Conservation (phyloP, 73 alveolate species). For the Tetrahymena thermophila region DNA sequence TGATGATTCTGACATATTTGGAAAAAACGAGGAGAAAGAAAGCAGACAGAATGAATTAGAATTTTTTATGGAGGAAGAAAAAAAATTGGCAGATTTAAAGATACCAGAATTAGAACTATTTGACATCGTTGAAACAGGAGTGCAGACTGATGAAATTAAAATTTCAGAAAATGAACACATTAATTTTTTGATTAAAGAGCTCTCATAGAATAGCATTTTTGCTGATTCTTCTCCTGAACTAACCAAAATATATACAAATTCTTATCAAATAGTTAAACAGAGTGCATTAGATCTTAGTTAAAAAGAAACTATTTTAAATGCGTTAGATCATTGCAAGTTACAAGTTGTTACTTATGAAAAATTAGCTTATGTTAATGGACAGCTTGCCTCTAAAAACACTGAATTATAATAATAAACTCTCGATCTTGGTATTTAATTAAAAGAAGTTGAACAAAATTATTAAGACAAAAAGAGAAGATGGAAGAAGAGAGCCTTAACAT, state of each 20-base stretch:
- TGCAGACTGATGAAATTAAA: background rate
- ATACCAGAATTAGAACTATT: background rate
- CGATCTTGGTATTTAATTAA: background rate
- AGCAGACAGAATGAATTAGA: background rate
- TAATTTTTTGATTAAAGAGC: background rate
- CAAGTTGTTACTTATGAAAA: background rate
- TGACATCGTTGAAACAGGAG: background rate
- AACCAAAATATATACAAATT: background rate
- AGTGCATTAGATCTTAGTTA: background rate
- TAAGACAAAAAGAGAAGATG: background rate
- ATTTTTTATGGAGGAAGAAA: background rate
- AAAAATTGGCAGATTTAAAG: background rate
- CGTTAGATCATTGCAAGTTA: background rate
- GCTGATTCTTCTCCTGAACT: background rate
- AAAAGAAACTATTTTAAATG: background rate
- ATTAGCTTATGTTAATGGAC: background rate
- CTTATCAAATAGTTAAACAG: background rate
- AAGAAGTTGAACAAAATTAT: background rate
- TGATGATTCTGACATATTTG: background rate
- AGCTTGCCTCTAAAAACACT: background rate
- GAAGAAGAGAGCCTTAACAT: background rate
- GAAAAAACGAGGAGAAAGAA: background rate
- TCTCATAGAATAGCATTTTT: background rate
- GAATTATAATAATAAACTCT: background rate
- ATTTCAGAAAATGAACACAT: background rate